Conservation (phyloP, 306 rosid genomes). For the Cyclanthera cordifolia region DNA sequence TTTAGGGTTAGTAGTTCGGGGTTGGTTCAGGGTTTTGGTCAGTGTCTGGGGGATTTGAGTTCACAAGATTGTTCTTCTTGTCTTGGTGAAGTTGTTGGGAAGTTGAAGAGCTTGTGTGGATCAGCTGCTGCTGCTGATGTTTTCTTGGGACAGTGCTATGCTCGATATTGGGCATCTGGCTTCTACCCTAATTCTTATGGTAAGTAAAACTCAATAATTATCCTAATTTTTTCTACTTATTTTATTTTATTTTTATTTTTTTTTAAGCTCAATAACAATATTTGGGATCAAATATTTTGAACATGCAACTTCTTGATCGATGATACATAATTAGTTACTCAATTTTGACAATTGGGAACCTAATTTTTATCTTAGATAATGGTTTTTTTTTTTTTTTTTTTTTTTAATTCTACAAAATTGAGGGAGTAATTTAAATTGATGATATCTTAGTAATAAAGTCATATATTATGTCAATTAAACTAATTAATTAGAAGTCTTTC, state of each 20-base stretch:
- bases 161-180: conserved; percentile 85
- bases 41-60: conserved; percentile 66
- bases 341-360: too few species aligned
- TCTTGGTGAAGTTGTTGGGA: conserved; percentile 54
- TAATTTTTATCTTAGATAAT: too few species aligned
- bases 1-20: conserved; percentile 78
- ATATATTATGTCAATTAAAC: too few species aligned
- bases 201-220: neutral
- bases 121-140: conserved; percentile 82
- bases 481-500: neutral
- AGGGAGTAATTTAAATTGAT: too few species aligned
- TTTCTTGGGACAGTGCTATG: conserved; percentile 83
- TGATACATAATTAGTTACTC: too few species aligned
- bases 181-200: conserved; percentile 58
- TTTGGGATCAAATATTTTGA: too few species aligned
- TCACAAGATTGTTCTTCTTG: conserved; percentile 65
- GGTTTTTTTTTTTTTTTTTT: too few species aligned
- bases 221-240: neutral
- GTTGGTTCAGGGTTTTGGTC: conserved; percentile 57
- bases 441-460: too few species aligned
- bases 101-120: conserved; percentile 69
- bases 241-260: too few species aligned
- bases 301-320: too few species aligned
- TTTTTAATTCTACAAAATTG: too few species aligned
- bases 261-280: too few species aligned